Base-by-base conservation (phyloP, 2,329 filamentous ascomycete genomes). In the Fusarium sp. region DNA sequence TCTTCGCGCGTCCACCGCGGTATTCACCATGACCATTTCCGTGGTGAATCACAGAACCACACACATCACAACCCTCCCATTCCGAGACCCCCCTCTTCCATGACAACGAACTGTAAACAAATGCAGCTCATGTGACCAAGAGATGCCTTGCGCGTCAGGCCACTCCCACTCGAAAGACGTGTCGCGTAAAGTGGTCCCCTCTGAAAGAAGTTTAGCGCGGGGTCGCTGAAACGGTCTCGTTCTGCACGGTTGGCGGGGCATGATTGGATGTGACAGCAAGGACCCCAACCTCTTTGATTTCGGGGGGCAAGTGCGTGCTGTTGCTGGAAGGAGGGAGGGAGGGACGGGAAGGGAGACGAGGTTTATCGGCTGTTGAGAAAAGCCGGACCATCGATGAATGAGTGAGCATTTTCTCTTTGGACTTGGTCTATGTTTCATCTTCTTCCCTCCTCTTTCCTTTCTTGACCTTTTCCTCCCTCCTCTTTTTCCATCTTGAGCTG, bases 101-200 rank as follows among this genome's bases (percentile, higher is more conserved):
- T 35, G 32, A 37, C 30, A 35, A 58, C 45, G 45, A 50, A 50
- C 45, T 25, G 25, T 50, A 50, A 50, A 50, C 45, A 50, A 35
- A 20, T 33, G 30, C 17, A 37, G 32, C 35, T 56, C 50, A 56
- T 56, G 50, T 56, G 50, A 54, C 65, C 52, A 63, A 69, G 66
- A 69, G 76, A 74, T 78, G 76, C 77, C 76, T 71, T 72, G 73
- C 70, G 73, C 76, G 72, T 72, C 74, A 68, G 76, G 74, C 72
- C 72, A 72, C 25, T 32, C 43, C 12, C n/a, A 32, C 50, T 12
- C 9, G 9, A 22, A 56, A 33, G 37, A 52, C 70, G 64, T 63
- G 33, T n/a, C 77, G 77, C 73, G 77, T 78, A 78, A 73, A 79
- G 76, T 78, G 70, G 70, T 33, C 20, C 43, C 32, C 15, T 11